These are phyloP conservation scores for Turritis glabra DNA, from an alignment of 345 rosid genomes.

Conservation along the genomic window DNA sequence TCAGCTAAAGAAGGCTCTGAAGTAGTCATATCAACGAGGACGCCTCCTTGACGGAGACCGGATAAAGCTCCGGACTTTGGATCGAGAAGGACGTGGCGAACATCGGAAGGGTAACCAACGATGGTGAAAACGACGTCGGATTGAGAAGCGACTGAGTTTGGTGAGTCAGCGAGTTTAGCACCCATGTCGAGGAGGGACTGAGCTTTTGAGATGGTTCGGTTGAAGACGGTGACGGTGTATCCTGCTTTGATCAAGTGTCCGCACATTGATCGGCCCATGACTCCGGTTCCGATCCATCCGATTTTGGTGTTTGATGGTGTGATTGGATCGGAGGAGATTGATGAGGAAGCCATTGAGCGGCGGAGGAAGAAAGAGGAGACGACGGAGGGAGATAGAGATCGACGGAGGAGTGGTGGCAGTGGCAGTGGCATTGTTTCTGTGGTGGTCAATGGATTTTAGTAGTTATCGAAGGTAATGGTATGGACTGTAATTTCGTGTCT, in stretches of 20 bases:
- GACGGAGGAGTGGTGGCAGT: constrained; percentile 11
- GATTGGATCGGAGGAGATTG: constrained; percentile 39
- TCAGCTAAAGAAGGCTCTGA: constrained; percentile 89
- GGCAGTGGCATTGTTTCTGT: constrained; percentile 29
- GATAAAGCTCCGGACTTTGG: constrained; percentile 68
- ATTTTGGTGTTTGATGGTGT: constrained; percentile 67
- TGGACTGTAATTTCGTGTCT: background rate
- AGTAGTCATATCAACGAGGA: constrained; percentile 95
- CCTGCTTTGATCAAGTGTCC: constrained; percentile 79
- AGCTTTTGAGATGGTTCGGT: constrained; percentile 80
- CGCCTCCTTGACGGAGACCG: constrained; percentile 70
- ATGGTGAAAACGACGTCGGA: constrained; percentile 91
- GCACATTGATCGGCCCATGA: constrained; percentile 90
- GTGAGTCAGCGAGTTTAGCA: constrained; percentile 66
- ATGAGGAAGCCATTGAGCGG: constrained; percentile 61
- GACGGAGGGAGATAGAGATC: constrained; percentile 4
- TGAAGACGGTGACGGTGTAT: constrained; percentile 77
- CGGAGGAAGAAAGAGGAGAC: constrained; percentile 38
- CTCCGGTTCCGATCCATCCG: constrained; percentile 95
- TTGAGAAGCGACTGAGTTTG: constrained; percentile 59
- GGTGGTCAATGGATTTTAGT: constrained; percentile 7
- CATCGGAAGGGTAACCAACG: constrained; percentile 93
- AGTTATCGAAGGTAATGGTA: constrained; percentile 25
- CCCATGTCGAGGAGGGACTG: constrained; percentile 77
- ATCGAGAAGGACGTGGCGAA: constrained; percentile 76